These are phyloP conservation scores for Chlorella variabilis DNA, from an alignment of 163 green algal species.

Conservation along the genomic window DNA sequence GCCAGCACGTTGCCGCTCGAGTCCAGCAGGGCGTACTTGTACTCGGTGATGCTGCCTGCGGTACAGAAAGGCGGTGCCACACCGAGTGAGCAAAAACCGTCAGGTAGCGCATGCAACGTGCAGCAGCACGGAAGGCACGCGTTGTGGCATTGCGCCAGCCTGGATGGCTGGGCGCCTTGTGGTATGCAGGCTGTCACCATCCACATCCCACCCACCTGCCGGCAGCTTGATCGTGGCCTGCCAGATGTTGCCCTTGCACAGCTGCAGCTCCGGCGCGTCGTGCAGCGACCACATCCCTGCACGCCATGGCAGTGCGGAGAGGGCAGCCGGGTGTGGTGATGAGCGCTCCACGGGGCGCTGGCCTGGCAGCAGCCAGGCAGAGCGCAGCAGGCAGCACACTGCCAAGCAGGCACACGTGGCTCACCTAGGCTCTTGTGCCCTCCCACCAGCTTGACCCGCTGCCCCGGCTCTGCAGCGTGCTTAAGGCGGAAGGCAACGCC, in stretches of 20 bases:
- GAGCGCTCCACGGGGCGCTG: no score
- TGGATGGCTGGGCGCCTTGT: no score
- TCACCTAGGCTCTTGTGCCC: conserved; percentile 17
- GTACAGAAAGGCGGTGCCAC: no score
- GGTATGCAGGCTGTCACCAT: no score
- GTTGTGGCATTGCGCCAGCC: no score
- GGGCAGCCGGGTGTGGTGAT: not conserved
- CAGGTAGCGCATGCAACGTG: not conserved
- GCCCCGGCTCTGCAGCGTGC: not conserved
- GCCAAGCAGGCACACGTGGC: no score
- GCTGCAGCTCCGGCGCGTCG: not conserved
- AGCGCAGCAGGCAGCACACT: no score
- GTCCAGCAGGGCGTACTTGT: conserved; percentile 16
- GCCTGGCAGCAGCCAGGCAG: no score
- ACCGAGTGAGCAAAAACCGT: no score
- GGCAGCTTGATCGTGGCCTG: conserved; percentile 12
- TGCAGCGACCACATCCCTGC: conserved; percentile 19
- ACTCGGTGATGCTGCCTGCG: conserved; percentile 18
- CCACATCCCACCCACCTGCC: conserved; percentile 13
- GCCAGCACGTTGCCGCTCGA: not conserved
- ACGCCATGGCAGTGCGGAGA: not conserved
- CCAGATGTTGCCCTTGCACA: not conserved
- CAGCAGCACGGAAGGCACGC: no score
- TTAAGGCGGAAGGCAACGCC: not conserved
- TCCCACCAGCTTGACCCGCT: conserved; percentile 24